Conservation (phyloP, 257 asterid genomes). For the Fraxinus quadrangulata region DNA sequence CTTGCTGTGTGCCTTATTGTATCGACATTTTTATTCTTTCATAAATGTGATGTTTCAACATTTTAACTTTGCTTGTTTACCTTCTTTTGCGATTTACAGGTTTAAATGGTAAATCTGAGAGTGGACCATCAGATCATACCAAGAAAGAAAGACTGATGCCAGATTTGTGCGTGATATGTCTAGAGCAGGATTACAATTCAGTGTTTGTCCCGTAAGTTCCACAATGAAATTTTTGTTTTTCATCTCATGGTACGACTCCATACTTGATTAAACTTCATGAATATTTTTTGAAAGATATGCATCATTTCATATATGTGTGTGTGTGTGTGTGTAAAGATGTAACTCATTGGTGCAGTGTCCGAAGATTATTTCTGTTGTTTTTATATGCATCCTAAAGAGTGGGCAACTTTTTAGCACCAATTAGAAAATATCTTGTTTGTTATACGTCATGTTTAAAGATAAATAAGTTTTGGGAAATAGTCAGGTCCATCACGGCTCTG, state of each 20-base stretch:
- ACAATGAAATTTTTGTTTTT: conserved; percentile 3
- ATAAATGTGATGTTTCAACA: neutral
- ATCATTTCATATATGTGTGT: too few relatives aligned
- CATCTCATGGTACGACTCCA: neutral
- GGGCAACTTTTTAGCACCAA: neutral
- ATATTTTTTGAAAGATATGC: too few relatives aligned
- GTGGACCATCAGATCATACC: conserved; percentile 47
- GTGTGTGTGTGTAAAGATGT: neutral
- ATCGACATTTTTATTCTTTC: neutral
- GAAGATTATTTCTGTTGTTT: too few relatives aligned
- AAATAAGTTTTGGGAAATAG: neutral
- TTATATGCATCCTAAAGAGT: neutral
- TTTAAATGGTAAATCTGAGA: conserved; percentile 55
- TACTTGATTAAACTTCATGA: neutral
- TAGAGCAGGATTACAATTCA: conserved; percentile 93
- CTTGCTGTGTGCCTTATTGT: conserved; percentile 19
- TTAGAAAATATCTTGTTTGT: neutral
- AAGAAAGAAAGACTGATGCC: conserved; percentile 64
- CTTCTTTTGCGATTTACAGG: conserved; percentile 37
- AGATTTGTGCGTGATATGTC: conserved; percentile 89
- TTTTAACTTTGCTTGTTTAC: conserved; percentile 16
- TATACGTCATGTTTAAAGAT: neutral
- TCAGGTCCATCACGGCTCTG: neutral
- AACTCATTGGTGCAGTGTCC: neutral
- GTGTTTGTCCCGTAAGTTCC: conserved; percentile 92